phyloP scores from a whole-genome alignment of 140 eudicot genomes.

The Senecio squalidus region DNA sequence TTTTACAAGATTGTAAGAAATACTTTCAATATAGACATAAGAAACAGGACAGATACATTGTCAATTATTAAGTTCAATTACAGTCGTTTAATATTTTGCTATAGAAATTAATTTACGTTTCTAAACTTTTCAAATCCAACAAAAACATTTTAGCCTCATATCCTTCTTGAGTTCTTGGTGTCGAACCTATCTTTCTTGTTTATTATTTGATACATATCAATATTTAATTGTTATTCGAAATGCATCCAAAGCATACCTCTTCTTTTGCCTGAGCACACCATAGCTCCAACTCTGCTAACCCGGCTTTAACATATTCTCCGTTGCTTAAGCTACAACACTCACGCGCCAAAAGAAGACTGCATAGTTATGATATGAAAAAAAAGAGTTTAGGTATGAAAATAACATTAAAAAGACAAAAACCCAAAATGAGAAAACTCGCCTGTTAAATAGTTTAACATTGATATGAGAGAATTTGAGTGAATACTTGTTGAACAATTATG shows the following conservation, averaged over 20 bases:
- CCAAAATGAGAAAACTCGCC: slow-evolving; percentile 32
- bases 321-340: slow-evolving; percentile 91
- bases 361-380: slow-evolving; percentile 3
- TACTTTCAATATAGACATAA: neutral
- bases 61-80: too few species aligned
- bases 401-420: neutral
- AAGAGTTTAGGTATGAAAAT: neutral
- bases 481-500: slow-evolving; percentile 72
- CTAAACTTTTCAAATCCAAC: too few species aligned
- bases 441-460: slow-evolving; percentile 82
- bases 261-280: slow-evolving; percentile 94
- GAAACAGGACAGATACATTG: neutral
- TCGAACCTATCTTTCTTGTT: too few species aligned
- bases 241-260: slow-evolving; percentile 41
- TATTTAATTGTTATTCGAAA: neutral
- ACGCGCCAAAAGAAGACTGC: slow-evolving; percentile 83
- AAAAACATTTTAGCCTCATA: too few species aligned
- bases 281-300: slow-evolving; percentile 80
- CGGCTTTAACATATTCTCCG: slow-evolving; percentile 86
- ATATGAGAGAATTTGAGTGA: slow-evolving; percentile 67
- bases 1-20: neutral
- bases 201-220: neutral
- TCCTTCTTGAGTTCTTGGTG: too few species aligned
- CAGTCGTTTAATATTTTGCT: too few species aligned
- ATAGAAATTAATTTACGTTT: too few species aligned